Base-by-base conservation (phyloP, 495 filamentous ascomycete genomes). In the Aspergillus sclerotiicarbonarius region DNA sequence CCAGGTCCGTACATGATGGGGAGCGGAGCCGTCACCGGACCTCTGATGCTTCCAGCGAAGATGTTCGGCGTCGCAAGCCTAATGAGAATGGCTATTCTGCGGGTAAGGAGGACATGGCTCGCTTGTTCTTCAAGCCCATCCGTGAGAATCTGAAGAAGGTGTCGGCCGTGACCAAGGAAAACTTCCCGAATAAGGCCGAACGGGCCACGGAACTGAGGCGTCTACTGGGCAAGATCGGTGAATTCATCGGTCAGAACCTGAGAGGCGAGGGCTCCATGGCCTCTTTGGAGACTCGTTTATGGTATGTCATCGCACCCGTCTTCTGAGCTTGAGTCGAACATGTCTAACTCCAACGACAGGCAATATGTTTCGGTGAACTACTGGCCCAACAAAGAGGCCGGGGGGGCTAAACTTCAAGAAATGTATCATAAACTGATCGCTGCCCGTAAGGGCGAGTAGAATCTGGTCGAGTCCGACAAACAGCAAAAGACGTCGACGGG, bases 121-220 rank as follows among this genome's bases (percentile, higher is more conserved):
- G 76, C 55, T 70, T 73, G 60, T 73, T 86, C 50, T 79, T 89
- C 66, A 81, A 78, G 54, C 87, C 84, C 12, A 81, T 87, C 46
- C 77, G 75, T 50, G 74, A 80, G 10, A 85, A 82, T 56, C 70
- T 91, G 7, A 78, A 79, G 51, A 74, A 75, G 33, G 78, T 90
- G 4, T 71, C 77, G 16, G 73, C 72, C 49, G 84, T 87, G n/a
- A 89, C 83, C 0, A 87, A 83, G 57, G 83, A 84, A 58, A 80
- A 82, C 44, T 80, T 86, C 47, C 85, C 83, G 35, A 80, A 79
- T 44, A 82, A 85, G 61, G 73, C 79, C 32, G 78, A 80, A 53
- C 77, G 87, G 13, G 82, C 87, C 30, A 62, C 55, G 16, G 72
- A 78, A 54, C 68, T 79, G 21, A 67, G 79, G 30, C 68, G 62